Conservation (phyloP, 2,329 filamentous ascomycete species). For the Colletotrichum zoysiae region DNA sequence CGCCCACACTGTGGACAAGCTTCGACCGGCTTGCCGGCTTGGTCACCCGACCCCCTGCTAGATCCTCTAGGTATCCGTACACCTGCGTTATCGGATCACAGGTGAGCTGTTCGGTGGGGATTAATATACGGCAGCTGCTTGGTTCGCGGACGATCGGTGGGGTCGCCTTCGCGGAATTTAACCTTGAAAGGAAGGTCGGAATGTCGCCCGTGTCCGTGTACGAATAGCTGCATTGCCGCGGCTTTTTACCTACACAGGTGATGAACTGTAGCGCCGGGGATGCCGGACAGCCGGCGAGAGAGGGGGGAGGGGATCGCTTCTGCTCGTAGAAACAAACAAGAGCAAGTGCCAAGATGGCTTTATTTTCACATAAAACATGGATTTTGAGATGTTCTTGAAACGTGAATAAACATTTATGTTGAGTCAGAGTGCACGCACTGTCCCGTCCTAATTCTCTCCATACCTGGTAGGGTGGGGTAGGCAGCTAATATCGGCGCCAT, state of each 20-base stretch:
- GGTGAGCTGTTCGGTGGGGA: neutral
- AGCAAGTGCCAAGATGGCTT: neutral
- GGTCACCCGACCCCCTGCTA: neutral
- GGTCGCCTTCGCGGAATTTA: neutral
- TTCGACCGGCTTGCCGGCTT: neutral
- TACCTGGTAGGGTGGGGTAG: neutral
- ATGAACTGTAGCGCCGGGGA: neutral
- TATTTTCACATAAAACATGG: neutral
- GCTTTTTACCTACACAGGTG: neutral
- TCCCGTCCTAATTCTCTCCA: neutral
- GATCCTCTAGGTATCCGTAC: no score
- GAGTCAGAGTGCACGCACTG: no score
- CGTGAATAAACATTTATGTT: neutral
- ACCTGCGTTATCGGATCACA: neutral
- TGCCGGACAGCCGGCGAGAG: neutral
- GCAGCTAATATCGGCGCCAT: neutral
- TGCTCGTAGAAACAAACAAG: neutral
- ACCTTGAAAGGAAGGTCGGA: constrained; percentile 4
- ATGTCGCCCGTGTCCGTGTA: neutral
- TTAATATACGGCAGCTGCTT: neutral
- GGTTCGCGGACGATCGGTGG: neutral
- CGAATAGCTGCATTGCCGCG: neutral
- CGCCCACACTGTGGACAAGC: neutral
- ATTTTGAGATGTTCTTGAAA: neutral
- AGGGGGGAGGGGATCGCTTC: no score